Base-by-base conservation (phyloP, 768 basidiomycete genomes). In the Naganishia antarctica region DNA sequence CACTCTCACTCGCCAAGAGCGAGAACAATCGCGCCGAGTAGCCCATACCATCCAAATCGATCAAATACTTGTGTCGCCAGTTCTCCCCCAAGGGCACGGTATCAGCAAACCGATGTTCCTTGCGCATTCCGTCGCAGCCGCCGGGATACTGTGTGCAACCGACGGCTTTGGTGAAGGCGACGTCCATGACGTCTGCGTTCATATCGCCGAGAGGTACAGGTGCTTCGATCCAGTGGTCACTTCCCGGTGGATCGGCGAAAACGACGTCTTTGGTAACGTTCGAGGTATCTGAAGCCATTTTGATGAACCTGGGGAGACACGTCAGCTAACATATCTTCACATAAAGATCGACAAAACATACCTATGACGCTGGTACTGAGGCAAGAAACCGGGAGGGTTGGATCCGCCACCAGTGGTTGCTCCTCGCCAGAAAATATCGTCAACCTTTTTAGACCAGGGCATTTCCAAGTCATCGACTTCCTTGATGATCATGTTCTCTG, bases 361-460 rank as follows among this genome's bases (percentile, higher is more conserved):
- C 86, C 91, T 82, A 75, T 96, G 92, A 47, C 92, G 83, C 65
- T 97, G 92, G 70, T 92, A 96, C 68, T 85, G 83, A 1, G 84
- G 79, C 2, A 89, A 79, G 73, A 89, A 94, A 0, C 92, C 91
- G 0, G 85, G 84, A 0, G 92, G 92, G 41, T 86, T 86, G 66
- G 83, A 89, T 31, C 92, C 92, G 1, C 93, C 93, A 61, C 96
- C 96, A 0, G 94, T 98, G 0, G 91, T 94, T 2, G 92, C 91
- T 12, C 96, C 96, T 47, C 96, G 81, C 91, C 94, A 99, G 76
- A 93, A 93, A 44, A 98, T 73, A 72, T 84, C 84, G 74, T 91
- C 84, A n/a, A 80, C 79, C 80, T 98, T 98, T 66, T 86, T 79
- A 60, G 89, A 87, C 94, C 94, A 99, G 0, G 88, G 84, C 0